Evolutionary conservation across 352 stramenopile genomes (phyloP), one percentile per base, ranked within the genome.

Genomic region (Phytophthora tentaculata): DNA sequence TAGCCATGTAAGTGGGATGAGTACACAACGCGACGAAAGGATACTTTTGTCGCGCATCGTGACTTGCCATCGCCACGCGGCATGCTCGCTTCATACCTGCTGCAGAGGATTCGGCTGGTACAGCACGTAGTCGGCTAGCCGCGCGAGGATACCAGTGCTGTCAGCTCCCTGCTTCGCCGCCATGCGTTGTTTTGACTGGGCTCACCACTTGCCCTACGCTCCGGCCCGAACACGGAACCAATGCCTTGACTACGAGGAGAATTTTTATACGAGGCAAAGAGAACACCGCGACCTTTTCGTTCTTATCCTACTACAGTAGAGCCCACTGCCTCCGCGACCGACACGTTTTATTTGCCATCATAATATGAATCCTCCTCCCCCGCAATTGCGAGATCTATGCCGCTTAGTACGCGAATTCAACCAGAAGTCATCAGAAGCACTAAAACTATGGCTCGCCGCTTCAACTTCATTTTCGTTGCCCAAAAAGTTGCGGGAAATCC

Each of bases 71-170:
- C 41, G 48, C 48, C 39, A 19, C 41, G 55, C 55, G 41, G 35
- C 35, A 53, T n/a, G 55, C 32, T 23, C 39, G 28, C 56, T 54
- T 54, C 43, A 19, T 47, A 49, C 64, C 49, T 79, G 70, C 39
- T 74, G 66, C 54, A 77, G 61, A 35, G 73, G 73, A 22, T 73
- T 71, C 19, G 52, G 65, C 49, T 69, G 58, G 50, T 74, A 71
- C 17, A 68, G 41, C 23, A 39, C 64, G 60, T 77, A 77, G 61
- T 75, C 45, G 16, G 70, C 50, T 48, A 69, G 28, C 13, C 48
- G 43, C 29, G 14, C 28, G 47, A 71, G 22, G 50, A 29, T 41
- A 8, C 35, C 56, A 53, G 52, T 17, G 54, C 39, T 22, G 12
- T 39, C 44, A 58, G 48, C 16, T 17, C 12, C 53, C 37, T 16